Evolutionary conservation across 257 asterid species (phyloP), one percentile per base, ranked within the genome.

Genomic region (Solanum etuberosum): DNA sequence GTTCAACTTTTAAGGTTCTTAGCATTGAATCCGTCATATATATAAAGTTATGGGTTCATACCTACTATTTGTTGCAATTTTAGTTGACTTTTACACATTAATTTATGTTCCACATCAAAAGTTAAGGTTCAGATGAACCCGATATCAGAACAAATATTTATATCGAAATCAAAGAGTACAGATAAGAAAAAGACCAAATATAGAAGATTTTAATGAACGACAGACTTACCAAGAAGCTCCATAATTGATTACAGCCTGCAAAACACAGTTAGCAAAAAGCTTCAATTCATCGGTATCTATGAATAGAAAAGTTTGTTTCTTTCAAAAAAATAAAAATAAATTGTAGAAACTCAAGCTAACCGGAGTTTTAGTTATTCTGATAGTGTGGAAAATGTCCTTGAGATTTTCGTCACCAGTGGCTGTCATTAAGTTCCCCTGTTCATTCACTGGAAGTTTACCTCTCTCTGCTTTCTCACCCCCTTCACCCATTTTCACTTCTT

Each of bases 221-320:
- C 1, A 21, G 51, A 90, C 95, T 6, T 89, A 96, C 98, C 99
- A 96, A 78, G 97, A 91, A 35, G 98, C 98, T 11, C 98, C 99
- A 37, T 95, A 96, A 88, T 95, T 96, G 90, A 94, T 94, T 63
- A 95, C 98, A 37, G 94, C 89, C 99, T 96, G 99, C 93, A 89
- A 84, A 87, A 59, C 2, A 83, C 21, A 87, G 35, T 70, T 65
- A 85, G 38, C n/a, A 85, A 61, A 67, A 85, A 51, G 18, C 15
- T 37, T 68, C 14, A 31, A 43, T 43, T 31, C 68, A 67, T 25
- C 46, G 48, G 7, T 37, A 13, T 67, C 32, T 6, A 84, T 29
- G 37, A 27, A n/a, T 25, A 67, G 32, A 77, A 42, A 57, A 59
- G 40, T 25, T 46, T 27, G 84, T 31, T 43, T 46, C 63, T 80